Evolutionary conservation across 768 basidiomycete genomes (phyloP).

Genomic region (Trichaptum fuscoviolaceum): DNA sequence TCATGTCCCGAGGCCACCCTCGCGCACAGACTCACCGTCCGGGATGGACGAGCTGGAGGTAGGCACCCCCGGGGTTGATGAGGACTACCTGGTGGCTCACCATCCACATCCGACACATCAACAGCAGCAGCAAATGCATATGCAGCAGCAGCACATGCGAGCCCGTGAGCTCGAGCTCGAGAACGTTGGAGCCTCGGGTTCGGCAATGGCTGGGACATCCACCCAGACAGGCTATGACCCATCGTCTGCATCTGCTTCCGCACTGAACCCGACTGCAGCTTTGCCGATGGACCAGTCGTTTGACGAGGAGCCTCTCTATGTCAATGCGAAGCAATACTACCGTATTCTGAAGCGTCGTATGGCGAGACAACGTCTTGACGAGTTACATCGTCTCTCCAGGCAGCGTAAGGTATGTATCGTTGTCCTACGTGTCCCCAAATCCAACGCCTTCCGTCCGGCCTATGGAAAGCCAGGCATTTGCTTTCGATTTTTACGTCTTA

Average conservation of each 20-base stretch:
- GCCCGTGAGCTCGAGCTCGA: background rate
- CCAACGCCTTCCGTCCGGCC: background rate
- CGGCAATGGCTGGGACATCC: background rate
- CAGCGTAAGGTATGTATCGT: conserved; percentile 73
- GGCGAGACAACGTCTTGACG: conserved; percentile 87
- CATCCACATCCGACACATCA: background rate
- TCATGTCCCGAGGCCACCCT: background rate
- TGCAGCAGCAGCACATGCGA: background rate
- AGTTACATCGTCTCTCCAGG: conserved; percentile 86
- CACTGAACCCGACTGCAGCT: conserved; percentile 22
- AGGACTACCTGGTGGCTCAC: background rate
- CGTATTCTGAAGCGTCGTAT: conserved; percentile 94
- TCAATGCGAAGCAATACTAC: conserved; percentile 99
- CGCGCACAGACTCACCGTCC: background rate
- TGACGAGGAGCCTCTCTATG: conserved; percentile 97
- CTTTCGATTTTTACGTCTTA: background rate
- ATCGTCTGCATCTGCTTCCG: conserved; percentile 10
- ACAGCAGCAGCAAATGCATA: background rate
- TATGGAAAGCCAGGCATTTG: background rate
- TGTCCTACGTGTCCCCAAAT: conserved; percentile 4
- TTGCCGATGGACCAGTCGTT: conserved; percentile 38
- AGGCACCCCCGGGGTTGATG: background rate
- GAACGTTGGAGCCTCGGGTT: background rate
- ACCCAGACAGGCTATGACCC: conserved; percentile 3
- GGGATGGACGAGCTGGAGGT: background rate